Percentiles rank a stretch among this genome's conserved stretches.
Evolutionary conservation across 2,329 filamentous ascomycete genomes (phyloP).

Genomic region (Catunica adiposa): DNA sequence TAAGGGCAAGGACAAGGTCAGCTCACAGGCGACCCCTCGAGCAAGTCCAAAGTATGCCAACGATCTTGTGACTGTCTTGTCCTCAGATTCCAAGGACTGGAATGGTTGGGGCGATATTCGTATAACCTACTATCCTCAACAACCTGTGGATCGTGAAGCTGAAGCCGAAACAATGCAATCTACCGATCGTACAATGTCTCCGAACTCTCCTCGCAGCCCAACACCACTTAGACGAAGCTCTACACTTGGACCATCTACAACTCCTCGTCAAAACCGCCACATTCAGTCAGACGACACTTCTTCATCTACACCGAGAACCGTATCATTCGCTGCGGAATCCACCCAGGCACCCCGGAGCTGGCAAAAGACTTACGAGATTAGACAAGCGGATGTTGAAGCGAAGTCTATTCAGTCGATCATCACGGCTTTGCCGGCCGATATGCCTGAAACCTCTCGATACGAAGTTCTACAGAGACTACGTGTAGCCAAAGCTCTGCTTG

Average conservation of each 20-base stretch:
- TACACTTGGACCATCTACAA: constrained; percentile 27
- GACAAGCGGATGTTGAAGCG: constrained; percentile 29
- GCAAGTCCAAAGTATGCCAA: constrained; percentile 50
- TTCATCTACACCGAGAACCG: constrained; percentile 31
- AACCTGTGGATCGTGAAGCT: constrained; percentile 14
- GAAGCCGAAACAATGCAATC: neutral
- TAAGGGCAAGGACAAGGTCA: constrained; percentile 62
- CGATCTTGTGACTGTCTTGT: constrained; percentile 62
- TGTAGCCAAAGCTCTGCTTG: constrained; percentile 62
- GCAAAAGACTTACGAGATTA: constrained; percentile 48
- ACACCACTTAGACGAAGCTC: constrained; percentile 57
- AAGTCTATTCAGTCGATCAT: constrained; percentile 41
- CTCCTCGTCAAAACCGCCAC: neutral
- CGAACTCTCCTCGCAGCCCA: constrained; percentile 48
- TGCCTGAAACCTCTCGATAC: constrained; percentile 61
- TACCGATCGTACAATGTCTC: constrained; percentile 8
- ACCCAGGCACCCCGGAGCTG: constrained; percentile 23
- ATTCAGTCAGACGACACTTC: constrained; percentile 27
- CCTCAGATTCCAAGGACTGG: constrained; percentile 43
- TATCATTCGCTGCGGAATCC: constrained; percentile 18
- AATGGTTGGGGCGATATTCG: constrained; percentile 67
- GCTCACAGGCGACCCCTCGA: constrained; percentile 17
- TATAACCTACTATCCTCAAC: constrained; percentile 57
- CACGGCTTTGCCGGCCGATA: constrained; percentile 37
- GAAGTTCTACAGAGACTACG: constrained; percentile 74